A percentile compares a stretch with the other conserved stretches of the same genome.
Evolutionary conservation across 495 filamentous ascomycete species (phyloP).

Genomic region (Hypoxylon lenormandii): DNA sequence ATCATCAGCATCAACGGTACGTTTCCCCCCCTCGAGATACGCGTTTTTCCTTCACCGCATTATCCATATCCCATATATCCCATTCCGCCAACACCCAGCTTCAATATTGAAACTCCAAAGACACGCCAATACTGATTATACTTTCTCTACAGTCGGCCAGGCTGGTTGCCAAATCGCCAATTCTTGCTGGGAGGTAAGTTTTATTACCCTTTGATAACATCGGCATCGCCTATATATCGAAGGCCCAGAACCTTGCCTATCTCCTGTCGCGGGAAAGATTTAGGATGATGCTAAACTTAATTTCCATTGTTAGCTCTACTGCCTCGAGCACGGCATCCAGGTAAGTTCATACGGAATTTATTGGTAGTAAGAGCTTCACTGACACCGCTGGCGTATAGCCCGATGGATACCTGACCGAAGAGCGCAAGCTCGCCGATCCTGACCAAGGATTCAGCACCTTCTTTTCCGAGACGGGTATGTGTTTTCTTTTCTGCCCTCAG

Average conservation of each 20-base stretch:
- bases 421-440: conserved; percentile 89
- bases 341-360: conserved; percentile 64
- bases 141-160: conserved; percentile 84
- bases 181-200: conserved; percentile 98
- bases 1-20: conserved; percentile 99
- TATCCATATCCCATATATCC: conserved; percentile 34
- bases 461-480: conserved; percentile 98
- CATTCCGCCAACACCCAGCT: conserved; percentile 15
- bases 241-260: not conserved
- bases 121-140: conserved; percentile 53
- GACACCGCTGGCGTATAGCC: conserved; percentile 70
- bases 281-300: conserved; percentile 41
- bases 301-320: conserved; percentile 81
- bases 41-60: conserved; percentile 58
- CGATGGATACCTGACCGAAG: conserved; percentile 98
- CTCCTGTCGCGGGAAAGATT: conserved; percentile 3
- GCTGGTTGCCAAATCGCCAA: conserved; percentile 99
- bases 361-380: conserved; percentile 45
- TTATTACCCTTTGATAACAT: conserved; percentile 8
- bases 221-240: conserved; percentile 20
- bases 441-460: conserved; percentile 99
- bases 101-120: conserved; percentile 31
- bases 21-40: conserved; percentile 58
- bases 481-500: conserved; percentile 6
- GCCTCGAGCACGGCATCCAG: conserved; percentile 99